Base-by-base conservation (phyloP, 257 asterid genomes). In the Linaria vulgaris region DNA sequence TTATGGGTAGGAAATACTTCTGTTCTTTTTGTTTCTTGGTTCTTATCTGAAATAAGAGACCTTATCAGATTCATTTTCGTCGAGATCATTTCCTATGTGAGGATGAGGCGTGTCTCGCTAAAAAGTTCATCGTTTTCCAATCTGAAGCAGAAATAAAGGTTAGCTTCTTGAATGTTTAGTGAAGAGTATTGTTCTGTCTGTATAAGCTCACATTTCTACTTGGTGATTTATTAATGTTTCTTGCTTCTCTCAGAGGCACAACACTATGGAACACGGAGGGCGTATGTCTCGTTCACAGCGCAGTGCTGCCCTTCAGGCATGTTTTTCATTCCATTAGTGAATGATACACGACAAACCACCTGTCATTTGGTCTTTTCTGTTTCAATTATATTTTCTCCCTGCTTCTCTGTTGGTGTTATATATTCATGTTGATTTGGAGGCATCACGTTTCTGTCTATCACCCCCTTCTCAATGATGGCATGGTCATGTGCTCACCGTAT, bases 261-360 rank as follows among this genome's bases (percentile, higher is more conserved):
- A 87, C 71, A 76, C 97, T 7, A 23, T 77, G 68, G 97, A 85
- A 83, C 99, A 94, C 59, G 99, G 85, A 59, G 99, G 99, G 53
- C 94, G 82, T 38, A 90, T 90, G 99, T 88, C 99, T 49, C 96
- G 97, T 76, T 81, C 95, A 61, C 76, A 82, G 80, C 94, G 97
- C 57, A 87, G 69, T 80, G 97, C 95, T 85, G 99, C 99, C 52
- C 95, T 94, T 72, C 97, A 90, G 96, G 99, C 74, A 79, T 50
- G 66, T 67, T 59, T 71, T 56, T 72, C 57, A 37, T 59, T 15
- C 50, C 70, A 27, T 79, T 11, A 6, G 30, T 48, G 16, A 31
- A 13, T 15, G 12, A 38, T 38, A 12, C 19, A 20, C 44, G 25
- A 34, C 45, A 6, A 34, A 34, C 23, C 1, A 17, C 54, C 52